A percentile compares a stretch with the other conserved stretches of the same genome.
These are phyloP conservation scores for Plectosphaerella cucumerina DNA, from an alignment of 2,329 filamentous ascomycete species.

Conservation along the genomic window DNA sequence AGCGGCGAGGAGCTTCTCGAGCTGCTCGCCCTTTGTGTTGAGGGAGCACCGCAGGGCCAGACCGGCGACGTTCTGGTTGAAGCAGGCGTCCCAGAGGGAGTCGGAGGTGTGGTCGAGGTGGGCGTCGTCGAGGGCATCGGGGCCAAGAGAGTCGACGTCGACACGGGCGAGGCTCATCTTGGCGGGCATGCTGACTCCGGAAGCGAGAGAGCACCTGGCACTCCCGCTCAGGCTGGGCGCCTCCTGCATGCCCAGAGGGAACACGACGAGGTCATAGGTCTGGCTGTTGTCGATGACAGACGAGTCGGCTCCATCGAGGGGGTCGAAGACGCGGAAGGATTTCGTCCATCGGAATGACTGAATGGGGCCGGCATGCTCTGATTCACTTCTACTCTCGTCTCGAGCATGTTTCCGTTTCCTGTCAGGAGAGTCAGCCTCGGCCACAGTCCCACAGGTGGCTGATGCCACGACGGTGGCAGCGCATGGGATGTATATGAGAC, in stretches of 20 bases:
- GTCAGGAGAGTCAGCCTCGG: background rate
- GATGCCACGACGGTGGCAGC: too few species aligned
- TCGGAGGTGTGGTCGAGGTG: slow-evolving; percentile 5
- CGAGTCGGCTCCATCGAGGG: slow-evolving; percentile 4
- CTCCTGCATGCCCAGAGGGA: slow-evolving; percentile 8
- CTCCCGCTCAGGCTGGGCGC: background rate
- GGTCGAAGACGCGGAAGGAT: slow-evolving; percentile 13
- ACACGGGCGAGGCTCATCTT: slow-evolving; percentile 11
- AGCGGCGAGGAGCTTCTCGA: slow-evolving; percentile 7
- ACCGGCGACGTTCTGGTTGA: slow-evolving; percentile 10
- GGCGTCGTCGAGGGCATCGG: slow-evolving; percentile 1
- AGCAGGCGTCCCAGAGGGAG: slow-evolving; percentile 9
- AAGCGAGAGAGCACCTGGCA: slow-evolving; percentile 5
- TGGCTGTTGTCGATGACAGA: background rate
- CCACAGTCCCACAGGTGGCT: too few species aligned
- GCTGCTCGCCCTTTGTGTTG: background rate
- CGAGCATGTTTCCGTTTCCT: background rate
- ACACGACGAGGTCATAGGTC: slow-evolving; percentile 11
- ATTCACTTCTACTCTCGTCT: background rate
- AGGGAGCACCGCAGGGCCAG: slow-evolving; percentile 11
- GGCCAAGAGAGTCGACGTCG: slow-evolving; percentile 11
- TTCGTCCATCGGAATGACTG: slow-evolving; percentile 2
- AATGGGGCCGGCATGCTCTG: background rate
- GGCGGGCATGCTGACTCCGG: slow-evolving; percentile 1
- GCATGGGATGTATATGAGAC: background rate